Conservation (phyloP, 106 monocot genomes). For the Iris macrosiphon region DNA sequence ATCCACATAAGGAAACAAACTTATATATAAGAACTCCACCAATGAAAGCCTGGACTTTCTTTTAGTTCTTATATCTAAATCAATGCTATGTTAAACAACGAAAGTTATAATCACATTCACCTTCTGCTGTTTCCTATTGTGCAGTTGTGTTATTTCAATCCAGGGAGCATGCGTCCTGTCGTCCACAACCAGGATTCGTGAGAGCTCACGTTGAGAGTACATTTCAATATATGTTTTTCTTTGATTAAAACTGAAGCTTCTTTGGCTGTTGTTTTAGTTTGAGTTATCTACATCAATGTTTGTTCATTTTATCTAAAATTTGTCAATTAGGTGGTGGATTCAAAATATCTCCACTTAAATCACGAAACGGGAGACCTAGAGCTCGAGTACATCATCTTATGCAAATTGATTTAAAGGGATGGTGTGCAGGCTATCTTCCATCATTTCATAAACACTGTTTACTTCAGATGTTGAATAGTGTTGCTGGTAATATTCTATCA, state of each 20-base stretch:
- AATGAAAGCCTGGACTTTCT: too few species aligned
- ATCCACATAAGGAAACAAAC: too few species aligned
- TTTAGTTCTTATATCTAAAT: too few species aligned
- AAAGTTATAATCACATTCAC: too few species aligned
- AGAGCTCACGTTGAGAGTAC: conserved; percentile 61
- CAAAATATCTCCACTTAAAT: conserved; percentile 57
- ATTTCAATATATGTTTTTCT: conserved; percentile 12
- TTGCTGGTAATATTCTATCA: conserved; percentile 40
- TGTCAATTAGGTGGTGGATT: conserved; percentile 47
- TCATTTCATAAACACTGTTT: conserved; percentile 69
- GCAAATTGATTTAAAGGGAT: conserved; percentile 75
- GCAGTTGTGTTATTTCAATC: conserved; percentile 65
- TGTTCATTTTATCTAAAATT: background rate
- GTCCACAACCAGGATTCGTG: conserved; percentile 58
- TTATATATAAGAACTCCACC: too few species aligned
- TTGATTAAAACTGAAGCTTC: background rate
- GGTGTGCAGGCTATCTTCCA: conserved; percentile 36
- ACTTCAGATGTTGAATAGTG: conserved; percentile 61
- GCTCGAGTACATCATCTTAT: conserved; percentile 66
- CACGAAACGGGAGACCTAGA: conserved; percentile 42
- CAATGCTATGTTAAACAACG: too few species aligned
- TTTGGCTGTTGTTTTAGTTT: background rate
- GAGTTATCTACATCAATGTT: background rate
- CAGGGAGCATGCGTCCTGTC: conserved; percentile 48
- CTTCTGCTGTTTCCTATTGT: conserved; percentile 7